A percentile compares a stretch with the other conserved stretches of the same genome.
Evolutionary conservation across 2,329 filamentous ascomycete species (phyloP).

Genomic region (Fusarium camptoceras): DNA sequence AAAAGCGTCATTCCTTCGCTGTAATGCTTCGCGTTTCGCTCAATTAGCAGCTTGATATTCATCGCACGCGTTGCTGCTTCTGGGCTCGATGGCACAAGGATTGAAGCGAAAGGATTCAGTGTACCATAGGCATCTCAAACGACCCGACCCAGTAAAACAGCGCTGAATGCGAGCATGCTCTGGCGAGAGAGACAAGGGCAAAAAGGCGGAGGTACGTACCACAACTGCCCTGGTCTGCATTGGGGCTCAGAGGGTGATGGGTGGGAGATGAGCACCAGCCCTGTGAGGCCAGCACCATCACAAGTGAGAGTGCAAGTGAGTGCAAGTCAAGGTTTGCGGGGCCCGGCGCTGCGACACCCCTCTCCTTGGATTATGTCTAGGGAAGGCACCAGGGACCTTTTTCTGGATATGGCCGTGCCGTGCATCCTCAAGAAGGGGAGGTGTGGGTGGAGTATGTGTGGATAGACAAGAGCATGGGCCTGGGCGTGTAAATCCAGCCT

Average conservation of each 20-base stretch:
- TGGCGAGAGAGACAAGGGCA: constrained; percentile 11
- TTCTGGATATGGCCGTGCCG: constrained; percentile 38
- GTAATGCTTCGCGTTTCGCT: constrained; percentile 5
- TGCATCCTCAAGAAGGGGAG: constrained; percentile 11
- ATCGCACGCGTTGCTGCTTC: background rate
- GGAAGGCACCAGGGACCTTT: constrained; percentile 31
- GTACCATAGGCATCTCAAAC: constrained; percentile 11
- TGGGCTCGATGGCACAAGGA: constrained; percentile 5
- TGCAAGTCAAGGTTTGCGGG: constrained; percentile 12
- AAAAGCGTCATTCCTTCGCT: background rate
- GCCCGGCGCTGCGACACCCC: constrained; percentile 21
- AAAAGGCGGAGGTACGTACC: constrained; percentile 43
- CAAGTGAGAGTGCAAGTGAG: background rate
- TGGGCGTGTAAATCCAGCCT: constrained; percentile 21
- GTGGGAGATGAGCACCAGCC: constrained; percentile 38
- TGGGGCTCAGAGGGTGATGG: constrained; percentile 32
- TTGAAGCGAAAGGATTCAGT: constrained; percentile 21
- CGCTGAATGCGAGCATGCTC: constrained; percentile 24
- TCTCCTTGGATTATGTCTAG: constrained; percentile 2
- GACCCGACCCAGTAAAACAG: constrained; percentile 11
- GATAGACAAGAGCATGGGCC: background rate
- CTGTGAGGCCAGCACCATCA: constrained; percentile 42
- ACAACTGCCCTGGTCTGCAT: background rate
- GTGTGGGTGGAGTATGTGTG: constrained; percentile 7
- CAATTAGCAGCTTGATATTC: background rate